phyloP scores from a whole-genome alignment of 345 rosid species.

The Durio zibethinus region DNA sequence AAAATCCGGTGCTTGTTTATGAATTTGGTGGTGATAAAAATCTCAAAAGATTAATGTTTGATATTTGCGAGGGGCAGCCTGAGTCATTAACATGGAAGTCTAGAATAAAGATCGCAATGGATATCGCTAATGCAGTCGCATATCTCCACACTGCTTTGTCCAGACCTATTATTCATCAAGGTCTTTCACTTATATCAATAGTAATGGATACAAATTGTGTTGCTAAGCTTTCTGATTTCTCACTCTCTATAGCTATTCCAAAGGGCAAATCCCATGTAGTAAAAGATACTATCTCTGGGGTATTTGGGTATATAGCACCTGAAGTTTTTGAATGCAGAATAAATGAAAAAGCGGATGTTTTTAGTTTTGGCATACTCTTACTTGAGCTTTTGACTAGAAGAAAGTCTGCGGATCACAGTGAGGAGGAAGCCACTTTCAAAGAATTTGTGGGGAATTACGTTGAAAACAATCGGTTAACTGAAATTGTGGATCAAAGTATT shows the following conservation, averaged over 20 bases:
- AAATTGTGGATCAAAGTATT: background rate
- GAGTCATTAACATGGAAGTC: conserved; percentile 9
- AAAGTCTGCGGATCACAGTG: background rate
- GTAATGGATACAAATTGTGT: conserved; percentile 1
- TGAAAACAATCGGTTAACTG: conserved; percentile 3
- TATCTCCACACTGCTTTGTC: conserved; percentile 16
- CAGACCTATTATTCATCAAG: background rate
- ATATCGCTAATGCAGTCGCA: conserved; percentile 4
- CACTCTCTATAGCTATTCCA: background rate
- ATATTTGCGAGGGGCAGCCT: background rate
- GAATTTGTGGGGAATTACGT: background rate
- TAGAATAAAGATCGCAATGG: conserved; percentile 4
- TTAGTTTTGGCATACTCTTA: conserved; percentile 7
- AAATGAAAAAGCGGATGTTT: conserved; percentile 9
- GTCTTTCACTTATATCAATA: conserved; percentile 6
- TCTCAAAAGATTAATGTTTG: background rate
- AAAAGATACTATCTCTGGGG: background rate
- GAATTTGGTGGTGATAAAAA: conserved; percentile 11
- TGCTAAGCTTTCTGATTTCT: background rate
- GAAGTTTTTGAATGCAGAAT: background rate
- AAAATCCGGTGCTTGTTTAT: conserved; percentile 4
- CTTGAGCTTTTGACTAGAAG: conserved; percentile 6
- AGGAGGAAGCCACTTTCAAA: background rate
- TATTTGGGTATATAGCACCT: background rate
- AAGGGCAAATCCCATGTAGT: background rate